Base-by-base conservation (phyloP, 2,329 filamentous ascomycete genomes). In the Penicillium sp. region DNA sequence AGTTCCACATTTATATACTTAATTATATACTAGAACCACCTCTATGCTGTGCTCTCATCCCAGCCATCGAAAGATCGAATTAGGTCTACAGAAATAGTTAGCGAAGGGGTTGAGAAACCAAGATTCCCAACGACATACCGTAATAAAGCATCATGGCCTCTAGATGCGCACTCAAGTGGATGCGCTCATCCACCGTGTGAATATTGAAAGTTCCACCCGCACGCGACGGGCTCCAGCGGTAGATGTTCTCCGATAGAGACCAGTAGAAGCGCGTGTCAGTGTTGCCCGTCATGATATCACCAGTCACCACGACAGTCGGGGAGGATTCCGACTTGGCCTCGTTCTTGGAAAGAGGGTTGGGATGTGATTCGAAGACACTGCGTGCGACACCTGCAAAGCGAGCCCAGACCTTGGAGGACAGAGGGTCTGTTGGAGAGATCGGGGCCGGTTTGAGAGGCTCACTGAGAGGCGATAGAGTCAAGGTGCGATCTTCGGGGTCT, bases 201-300 rank as follows among this genome's bases (percentile, higher is more conserved):
- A 78, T 77, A 46, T 78, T 78, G 7, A 74, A 59, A 29, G 75
- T 45, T 0, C 74, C 74, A 0, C 69, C 73, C 20, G 74, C 72
- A 47, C 78, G 76, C 1, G 75, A 74, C 2, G 78, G 78, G 12
- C 73, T 77, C 61, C 79, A 82, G 1, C 80, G 69, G 58, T 80
- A 82, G 7, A 82, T 81, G 46, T 81, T 77, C 54, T 74, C 71
- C n/a, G 78, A 77, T 53, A 81, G 54, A 32, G 71, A 65, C 79
- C 79, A 82, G 58, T 81, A 82, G 56, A 80, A 79, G 3, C 73
- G 64, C 1, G 80, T 82, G 51, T 82, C 80, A 0, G 80, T 81
- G 45, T 82, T 82, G 0, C 78, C 79, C 1, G 78, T 80, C 76
- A 80, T 80, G 44, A 80, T 73, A 51, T 73, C 72, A 0, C 74